Base-by-base conservation (phyloP, 2,329 filamentous ascomycete species). In the Penicillium occitanis region DNA sequence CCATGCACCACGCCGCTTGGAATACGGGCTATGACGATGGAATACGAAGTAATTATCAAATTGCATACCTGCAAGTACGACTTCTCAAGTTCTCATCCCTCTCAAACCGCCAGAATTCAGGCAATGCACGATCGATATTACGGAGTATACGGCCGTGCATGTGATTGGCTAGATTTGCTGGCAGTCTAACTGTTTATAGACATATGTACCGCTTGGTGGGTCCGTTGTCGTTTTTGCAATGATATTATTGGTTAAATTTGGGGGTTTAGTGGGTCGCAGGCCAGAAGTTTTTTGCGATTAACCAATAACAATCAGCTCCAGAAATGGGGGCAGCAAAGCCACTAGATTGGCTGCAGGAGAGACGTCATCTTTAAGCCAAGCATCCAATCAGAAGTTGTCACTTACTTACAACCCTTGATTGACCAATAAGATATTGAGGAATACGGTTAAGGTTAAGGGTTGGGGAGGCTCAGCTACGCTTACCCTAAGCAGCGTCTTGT, bases 361-460 rank as follows among this genome's bases (percentile, higher is more conserved):
- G 14, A 22, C 28, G 51, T 55, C 51, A 55, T 55, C 30, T 30
- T 11, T 11, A 35, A 35, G 8, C 33, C 33, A 35, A 11, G 10
- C 33, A 35, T 35, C 33, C 33, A 35, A 35, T 35, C 33, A 35
- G 33, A 35, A 35, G 33, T 11, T 11, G 33, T 3, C 8, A 10
- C 1, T 3, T 35, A 4, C 17, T 50, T 2, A 22, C 11, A 2
- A n/a, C 33, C 4, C 5, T 3, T 11, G 5, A 5, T 1, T n/a
- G 13, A 1, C 59, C 59, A 61, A 61, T 61, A 7, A 46, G 4
- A 44, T 33, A 2, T 25, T 6, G 17, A 2, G 4, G 14, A 62
- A 62, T 62, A 62, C 60, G 44, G 58, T 33, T 50, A 22, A 25
- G 57, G 40, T 22, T 42, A 28, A 46, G 22, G 13, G 22, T 33